These are phyloP conservation scores for Cucurbita pepo DNA, from an alignment of 306 rosid genomes.

Conservation along the genomic window DNA sequence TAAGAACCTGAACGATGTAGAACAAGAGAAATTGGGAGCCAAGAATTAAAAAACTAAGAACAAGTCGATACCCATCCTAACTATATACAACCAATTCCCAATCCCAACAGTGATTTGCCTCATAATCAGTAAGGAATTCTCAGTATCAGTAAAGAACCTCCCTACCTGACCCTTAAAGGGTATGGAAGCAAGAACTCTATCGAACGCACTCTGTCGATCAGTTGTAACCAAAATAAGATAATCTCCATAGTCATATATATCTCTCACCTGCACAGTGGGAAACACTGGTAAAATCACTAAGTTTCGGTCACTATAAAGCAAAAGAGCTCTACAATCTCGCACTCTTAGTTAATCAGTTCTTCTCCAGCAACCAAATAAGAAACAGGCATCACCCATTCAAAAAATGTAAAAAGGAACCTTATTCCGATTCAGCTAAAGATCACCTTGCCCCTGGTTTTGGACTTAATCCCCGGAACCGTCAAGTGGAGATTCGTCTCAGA, in stretches of 20 bases:
- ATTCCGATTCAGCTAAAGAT: neutral
- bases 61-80: neutral
- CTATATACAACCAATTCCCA: neutral
- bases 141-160: neutral
- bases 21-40: neutral
- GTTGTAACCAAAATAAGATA: conserved; percentile 77
- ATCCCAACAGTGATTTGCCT: neutral
- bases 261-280: conserved; percentile 56
- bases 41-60: neutral
- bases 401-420: neutral
- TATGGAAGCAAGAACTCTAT: conserved; percentile 91
- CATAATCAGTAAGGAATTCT: neutral
- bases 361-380: neutral
- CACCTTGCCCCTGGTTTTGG: conserved; percentile 90
- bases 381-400: neutral
- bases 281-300: neutral
- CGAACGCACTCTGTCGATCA: conserved; percentile 91
- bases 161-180: conserved; percentile 93
- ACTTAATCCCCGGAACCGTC: conserved; percentile 62
- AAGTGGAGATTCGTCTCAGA: conserved; percentile 68
- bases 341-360: neutral
- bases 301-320: neutral
- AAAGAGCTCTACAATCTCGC: neutral
- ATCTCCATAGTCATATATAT: conserved; percentile 72
- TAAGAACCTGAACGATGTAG: conserved; percentile 51